Conservation (phyloP, 2,329 filamentous ascomycete genomes). For the Parascedosporium putredinis region DNA sequence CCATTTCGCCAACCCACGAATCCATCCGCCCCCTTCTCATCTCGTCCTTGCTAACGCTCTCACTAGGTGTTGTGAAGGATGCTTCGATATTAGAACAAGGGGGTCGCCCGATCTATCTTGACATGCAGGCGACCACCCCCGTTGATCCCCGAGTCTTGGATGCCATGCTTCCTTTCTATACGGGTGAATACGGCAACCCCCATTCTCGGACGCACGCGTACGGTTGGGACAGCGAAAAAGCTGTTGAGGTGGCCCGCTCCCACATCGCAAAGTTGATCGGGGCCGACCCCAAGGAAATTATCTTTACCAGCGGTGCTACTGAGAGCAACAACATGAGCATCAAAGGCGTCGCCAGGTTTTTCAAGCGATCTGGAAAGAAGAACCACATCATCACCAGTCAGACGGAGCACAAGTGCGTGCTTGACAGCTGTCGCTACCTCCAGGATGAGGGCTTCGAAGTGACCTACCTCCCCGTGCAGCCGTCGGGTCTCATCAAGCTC, state of each 20-base stretch:
- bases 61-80: constrained; percentile 72
- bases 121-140: constrained; percentile 96
- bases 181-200: constrained; percentile 90
- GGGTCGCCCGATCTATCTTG: constrained; percentile 87
- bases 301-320: constrained; percentile 95
- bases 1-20: neutral
- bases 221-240: constrained; percentile 96
- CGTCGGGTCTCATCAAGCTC: constrained; percentile 76
- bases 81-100: constrained; percentile 90
- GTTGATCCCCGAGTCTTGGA: constrained; percentile 91
- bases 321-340: constrained; percentile 99
- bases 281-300: constrained; percentile 93
- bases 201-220: constrained; percentile 97
- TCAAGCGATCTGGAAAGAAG: constrained; percentile 88
- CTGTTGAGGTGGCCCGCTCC: constrained; percentile 74
- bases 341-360: constrained; percentile 95
- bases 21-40: constrained; percentile 1
- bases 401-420: constrained; percentile 97
- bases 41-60: constrained; percentile 14
- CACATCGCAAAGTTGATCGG: constrained; percentile 82
- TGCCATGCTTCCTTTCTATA: constrained; percentile 91
- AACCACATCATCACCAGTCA: constrained; percentile 96
- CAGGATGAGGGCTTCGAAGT: constrained; percentile 95
- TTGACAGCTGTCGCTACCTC: constrained; percentile 92
- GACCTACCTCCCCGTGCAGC: constrained; percentile 89